These are phyloP conservation scores for Pinus tabuliformis DNA, from an alignment of 75 land plant species.

Conservation along the genomic window DNA sequence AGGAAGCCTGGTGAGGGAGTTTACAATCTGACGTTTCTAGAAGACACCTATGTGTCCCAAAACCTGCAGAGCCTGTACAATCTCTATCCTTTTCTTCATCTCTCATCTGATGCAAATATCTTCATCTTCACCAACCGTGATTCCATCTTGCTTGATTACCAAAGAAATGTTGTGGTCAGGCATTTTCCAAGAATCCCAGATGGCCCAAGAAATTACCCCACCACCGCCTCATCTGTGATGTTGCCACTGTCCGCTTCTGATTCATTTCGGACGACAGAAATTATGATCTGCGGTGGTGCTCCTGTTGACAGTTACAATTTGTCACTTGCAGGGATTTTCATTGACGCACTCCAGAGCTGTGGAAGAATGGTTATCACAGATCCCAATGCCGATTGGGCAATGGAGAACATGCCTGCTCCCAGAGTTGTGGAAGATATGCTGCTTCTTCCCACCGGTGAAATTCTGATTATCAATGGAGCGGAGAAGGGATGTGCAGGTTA, in stretches of 20 bases:
- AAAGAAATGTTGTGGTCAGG: neutral
- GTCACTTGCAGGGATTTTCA: neutral
- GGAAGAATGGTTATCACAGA: constrained; percentile 14
- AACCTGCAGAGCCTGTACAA: neutral
- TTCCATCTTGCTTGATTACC: constrained; percentile 13
- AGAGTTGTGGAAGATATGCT: constrained; percentile 26
- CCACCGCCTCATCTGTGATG: constrained; percentile 22
- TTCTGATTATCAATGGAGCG: constrained; percentile 25
- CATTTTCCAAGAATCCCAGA: constrained; percentile 4
- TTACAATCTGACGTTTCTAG: neutral
- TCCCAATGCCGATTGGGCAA: constrained; percentile 11
- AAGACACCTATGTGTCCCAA: neutral
- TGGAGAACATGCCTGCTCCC: constrained; percentile 18
- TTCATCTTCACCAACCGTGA: constrained; percentile 14
- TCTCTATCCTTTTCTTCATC: no score
- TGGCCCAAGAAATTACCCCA: constrained; percentile 16
- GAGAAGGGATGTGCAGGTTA: constrained; percentile 12
- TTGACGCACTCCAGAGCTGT: neutral
- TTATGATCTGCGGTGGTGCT: constrained; percentile 27
- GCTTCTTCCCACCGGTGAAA: constrained; percentile 15
- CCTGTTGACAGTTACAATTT: neutral
- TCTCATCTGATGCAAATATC: no score
- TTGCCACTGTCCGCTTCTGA: constrained; percentile 11
- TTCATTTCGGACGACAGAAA: constrained; percentile 7
- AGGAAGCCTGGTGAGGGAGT: neutral